Base-by-base conservation (phyloP, 441 rosid species). In the Sinapis alba region DNA sequence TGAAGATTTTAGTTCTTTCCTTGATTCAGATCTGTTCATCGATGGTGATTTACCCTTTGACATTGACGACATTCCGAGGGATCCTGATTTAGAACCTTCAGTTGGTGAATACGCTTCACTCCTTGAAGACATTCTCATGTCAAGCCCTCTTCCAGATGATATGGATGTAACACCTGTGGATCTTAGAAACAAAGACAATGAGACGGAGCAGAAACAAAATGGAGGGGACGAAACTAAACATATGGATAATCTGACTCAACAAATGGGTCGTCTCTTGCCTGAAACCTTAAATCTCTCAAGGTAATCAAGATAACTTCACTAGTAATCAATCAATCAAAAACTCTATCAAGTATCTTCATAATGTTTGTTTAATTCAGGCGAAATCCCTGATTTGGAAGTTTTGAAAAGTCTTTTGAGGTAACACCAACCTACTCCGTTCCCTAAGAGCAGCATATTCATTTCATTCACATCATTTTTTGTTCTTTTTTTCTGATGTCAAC, bases 251-350 rank as follows among this genome's bases (percentile, higher is more conserved):
- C 94, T 92, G 13, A 87, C 97, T 3, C 90, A 83, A 80, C 90
- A 89, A 76, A 89, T 96, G 97, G 92, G 85, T 58, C 94, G 78
- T 76, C 89, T 93, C 50, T 69, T 87, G 13, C 85, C 99, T 15
- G 88, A 90, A 27, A 69, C 77, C 69, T 54, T 80, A 62, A 74
- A 78, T 43, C 69, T 16, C 60, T 43, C 78, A 43, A 78, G 81
- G 81, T 78, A 78, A 68, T 7, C 19, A 71, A 45, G 23, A 45
- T 18, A 56, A 30, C 9, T 76, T 21, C 23, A 30, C 5, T 11
- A 11, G 61, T 11, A 53, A 34, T 18, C 54, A 36, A 18, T 69
- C 45, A 41, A 11, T 41, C 50, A 2, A 9, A 34, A 34, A 34
- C 47, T 38, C 27, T 27, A 38, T 27, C 12, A 30, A 62, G 21